Evolutionary conservation across 352 stramenopile genomes (phyloP).

Genomic region (Globisporangium yorkense): DNA sequence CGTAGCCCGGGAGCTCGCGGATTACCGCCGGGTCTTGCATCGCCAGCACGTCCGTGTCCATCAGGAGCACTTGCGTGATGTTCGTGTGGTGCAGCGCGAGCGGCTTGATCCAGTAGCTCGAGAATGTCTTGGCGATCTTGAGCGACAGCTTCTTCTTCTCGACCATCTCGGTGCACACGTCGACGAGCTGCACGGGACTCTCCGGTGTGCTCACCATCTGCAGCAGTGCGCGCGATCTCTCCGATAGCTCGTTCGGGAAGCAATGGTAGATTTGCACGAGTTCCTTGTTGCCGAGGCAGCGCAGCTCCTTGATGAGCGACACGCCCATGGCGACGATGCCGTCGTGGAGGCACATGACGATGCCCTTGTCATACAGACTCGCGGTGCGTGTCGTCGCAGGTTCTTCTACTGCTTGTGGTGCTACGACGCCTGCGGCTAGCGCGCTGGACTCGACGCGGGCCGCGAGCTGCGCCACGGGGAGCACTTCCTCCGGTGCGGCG

Average conservation of each 20-base stretch:
- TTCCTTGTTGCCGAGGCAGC: constrained; percentile 32
- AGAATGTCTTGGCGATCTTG: constrained; percentile 26
- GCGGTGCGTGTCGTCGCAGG: not conserved
- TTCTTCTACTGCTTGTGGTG: not conserved
- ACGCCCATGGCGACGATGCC: constrained; percentile 27
- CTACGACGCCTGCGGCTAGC: not conserved
- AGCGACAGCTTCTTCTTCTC: not conserved
- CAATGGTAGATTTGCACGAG: constrained; percentile 42
- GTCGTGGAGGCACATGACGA: constrained; percentile 42
- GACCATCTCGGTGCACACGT: constrained; percentile 45
- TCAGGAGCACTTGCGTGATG: constrained; percentile 40
- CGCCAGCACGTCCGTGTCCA: constrained; percentile 41
- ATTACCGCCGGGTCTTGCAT: constrained; percentile 38
- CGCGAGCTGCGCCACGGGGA: not conserved
- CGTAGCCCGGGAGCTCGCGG: constrained; percentile 33
- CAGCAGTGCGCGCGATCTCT: constrained; percentile 1
- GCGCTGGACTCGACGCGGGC: not conserved
- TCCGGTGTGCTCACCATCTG: constrained; percentile 21
- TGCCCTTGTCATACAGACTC: constrained; percentile 7
- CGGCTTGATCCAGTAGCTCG: constrained; percentile 62
- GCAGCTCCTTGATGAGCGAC: constrained; percentile 52
- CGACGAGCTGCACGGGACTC: constrained; percentile 47
- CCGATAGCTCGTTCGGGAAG: constrained; percentile 37
- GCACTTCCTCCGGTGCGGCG: constrained; percentile 3
- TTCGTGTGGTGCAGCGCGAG: constrained; percentile 41